phyloP scores from a whole-genome alignment of 1,284 basidiomycete species.

The Ganoderma sp. region DNA sequence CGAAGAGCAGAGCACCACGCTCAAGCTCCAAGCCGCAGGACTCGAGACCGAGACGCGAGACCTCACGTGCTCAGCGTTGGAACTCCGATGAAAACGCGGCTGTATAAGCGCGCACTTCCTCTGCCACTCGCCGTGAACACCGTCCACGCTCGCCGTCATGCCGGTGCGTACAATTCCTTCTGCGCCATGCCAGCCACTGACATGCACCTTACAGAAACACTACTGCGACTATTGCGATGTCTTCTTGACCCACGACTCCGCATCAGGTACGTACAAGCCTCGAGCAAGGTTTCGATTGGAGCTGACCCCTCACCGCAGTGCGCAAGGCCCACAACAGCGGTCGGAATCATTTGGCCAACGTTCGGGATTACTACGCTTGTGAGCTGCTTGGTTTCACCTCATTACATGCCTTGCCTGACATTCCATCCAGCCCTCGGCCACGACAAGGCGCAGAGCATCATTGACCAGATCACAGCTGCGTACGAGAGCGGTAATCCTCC shows the following conservation, averaged over 20 bases:
- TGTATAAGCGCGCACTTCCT: slow-evolving; percentile 22
- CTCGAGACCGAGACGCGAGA: background rate
- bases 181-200: slow-evolving; percentile 12
- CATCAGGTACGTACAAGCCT: slow-evolving; percentile 64
- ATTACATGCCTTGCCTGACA: slow-evolving; percentile 23
- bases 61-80: slow-evolving; percentile 33
- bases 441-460: slow-evolving; percentile 94
- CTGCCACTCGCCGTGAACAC: slow-evolving; percentile 16
- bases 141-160: slow-evolving; percentile 45
- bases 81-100: slow-evolving; percentile 34
- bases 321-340: slow-evolving; percentile 98
- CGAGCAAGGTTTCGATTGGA: slow-evolving; percentile 21
- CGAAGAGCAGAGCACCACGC: background rate
- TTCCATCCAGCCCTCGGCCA: slow-evolving; percentile 79
- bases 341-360: slow-evolving; percentile 94
- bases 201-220: slow-evolving; percentile 63
- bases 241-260: slow-evolving; percentile 87
- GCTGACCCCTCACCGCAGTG: slow-evolving; percentile 55
- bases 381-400: slow-evolving; percentile 37
- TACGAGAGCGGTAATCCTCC: slow-evolving; percentile 88
- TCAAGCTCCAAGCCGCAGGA: background rate
- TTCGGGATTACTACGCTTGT: slow-evolving; percentile 97
- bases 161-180: slow-evolving; percentile 49
- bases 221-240: slow-evolving; percentile 95
- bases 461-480: slow-evolving; percentile 92